Percentiles rank a stretch among this genome's conserved stretches.
Evolutionary conservation across 2,329 filamentous ascomycete genomes (phyloP).

Genomic region (Zymoseptoria crescenta): DNA sequence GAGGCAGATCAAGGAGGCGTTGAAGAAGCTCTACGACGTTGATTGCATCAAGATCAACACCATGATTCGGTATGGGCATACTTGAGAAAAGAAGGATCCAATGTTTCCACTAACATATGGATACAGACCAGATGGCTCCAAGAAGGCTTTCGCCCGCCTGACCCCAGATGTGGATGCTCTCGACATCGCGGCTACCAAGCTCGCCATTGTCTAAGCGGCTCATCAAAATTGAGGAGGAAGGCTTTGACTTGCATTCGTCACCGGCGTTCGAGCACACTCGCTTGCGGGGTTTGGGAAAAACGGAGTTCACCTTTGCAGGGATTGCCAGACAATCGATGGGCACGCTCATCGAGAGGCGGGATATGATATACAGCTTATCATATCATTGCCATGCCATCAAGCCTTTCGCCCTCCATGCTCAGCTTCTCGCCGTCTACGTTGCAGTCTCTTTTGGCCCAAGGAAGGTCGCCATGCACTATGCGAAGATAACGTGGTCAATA

Average conservation of each 20-base stretch:
- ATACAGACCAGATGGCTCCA: slow-evolving; percentile 79
- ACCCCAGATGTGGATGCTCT: slow-evolving; percentile 96
- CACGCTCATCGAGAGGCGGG: slow-evolving; percentile 5
- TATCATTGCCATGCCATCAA: slow-evolving; percentile 16
- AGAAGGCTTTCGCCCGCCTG: slow-evolving; percentile 97
- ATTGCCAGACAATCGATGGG: neutral
- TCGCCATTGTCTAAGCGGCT: slow-evolving; percentile 77
- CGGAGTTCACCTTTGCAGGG: slow-evolving; percentile 5
- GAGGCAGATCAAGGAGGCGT: slow-evolving; percentile 94
- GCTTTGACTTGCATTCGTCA: slow-evolving; percentile 34
- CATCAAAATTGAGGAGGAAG: slow-evolving; percentile 2
- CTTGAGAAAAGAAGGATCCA: slow-evolving; percentile 22
- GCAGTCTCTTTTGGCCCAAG: neutral
- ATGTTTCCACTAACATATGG: neutral
- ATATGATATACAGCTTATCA: slow-evolving; percentile 13
- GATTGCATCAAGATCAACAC: slow-evolving; percentile 99
- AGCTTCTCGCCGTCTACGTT: neutral
- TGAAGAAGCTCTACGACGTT: slow-evolving; percentile 99
- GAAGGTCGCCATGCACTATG: too few species aligned
- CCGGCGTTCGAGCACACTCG: slow-evolving; percentile 14
- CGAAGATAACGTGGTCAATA: too few species aligned
- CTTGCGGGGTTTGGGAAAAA: slow-evolving; percentile 5
- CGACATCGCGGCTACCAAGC: slow-evolving; percentile 98
- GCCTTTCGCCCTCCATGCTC: neutral
- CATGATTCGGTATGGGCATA: slow-evolving; percentile 67